Percentiles rank a stretch among this genome's conserved stretches.
Conservation (phyloP, 2,329 filamentous ascomycete genomes). For the Sporothrix brunneoviolacea region DNA sequence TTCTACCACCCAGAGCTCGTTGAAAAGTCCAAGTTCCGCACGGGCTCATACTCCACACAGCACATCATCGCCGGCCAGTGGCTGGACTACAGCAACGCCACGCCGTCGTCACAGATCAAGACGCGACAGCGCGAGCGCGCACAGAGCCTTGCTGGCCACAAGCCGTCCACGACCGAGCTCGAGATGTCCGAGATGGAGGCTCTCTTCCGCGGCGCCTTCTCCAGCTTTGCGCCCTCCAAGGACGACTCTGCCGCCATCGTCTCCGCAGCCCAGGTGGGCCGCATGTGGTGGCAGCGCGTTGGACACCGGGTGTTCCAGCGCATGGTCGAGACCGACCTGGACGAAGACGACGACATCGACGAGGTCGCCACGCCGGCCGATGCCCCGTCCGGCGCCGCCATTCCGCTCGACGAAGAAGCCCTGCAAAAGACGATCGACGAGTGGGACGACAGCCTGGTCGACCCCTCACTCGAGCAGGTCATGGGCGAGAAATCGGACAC, state of each 20-base stretch:
- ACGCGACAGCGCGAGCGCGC: slow-evolving; percentile 66
- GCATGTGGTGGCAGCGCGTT: slow-evolving; percentile 69
- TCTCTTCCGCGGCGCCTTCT: slow-evolving; percentile 70
- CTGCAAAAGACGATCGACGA: slow-evolving; percentile 50
- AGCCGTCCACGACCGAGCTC: slow-evolving; percentile 48
- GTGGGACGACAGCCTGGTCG: slow-evolving; percentile 52
- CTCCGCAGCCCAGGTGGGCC: slow-evolving; percentile 58
- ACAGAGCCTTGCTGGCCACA: slow-evolving; percentile 57
- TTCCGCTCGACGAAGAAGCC: slow-evolving; percentile 40
- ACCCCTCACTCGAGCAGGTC: slow-evolving; percentile 50
- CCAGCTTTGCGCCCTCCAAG: slow-evolving; percentile 69
- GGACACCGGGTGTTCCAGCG: slow-evolving; percentile 61
- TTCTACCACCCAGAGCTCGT: slow-evolving; percentile 33
- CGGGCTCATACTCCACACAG: slow-evolving; percentile 59
- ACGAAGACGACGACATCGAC: slow-evolving; percentile 31
- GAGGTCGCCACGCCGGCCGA: slow-evolving; percentile 26
- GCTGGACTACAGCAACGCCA: slow-evolving; percentile 62
- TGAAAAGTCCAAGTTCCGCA: slow-evolving; percentile 48
- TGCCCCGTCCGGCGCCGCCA: background rate
- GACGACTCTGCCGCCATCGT: slow-evolving; percentile 68
- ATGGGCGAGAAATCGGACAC: slow-evolving; percentile 45
- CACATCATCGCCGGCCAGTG: slow-evolving; percentile 61
- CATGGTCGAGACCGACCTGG: slow-evolving; percentile 47
- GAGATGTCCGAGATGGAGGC: slow-evolving; percentile 64
- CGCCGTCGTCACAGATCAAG: slow-evolving; percentile 46